Conservation (phyloP, 805 yeast genomes). For the Hagleromyces aurorensis region DNA sequence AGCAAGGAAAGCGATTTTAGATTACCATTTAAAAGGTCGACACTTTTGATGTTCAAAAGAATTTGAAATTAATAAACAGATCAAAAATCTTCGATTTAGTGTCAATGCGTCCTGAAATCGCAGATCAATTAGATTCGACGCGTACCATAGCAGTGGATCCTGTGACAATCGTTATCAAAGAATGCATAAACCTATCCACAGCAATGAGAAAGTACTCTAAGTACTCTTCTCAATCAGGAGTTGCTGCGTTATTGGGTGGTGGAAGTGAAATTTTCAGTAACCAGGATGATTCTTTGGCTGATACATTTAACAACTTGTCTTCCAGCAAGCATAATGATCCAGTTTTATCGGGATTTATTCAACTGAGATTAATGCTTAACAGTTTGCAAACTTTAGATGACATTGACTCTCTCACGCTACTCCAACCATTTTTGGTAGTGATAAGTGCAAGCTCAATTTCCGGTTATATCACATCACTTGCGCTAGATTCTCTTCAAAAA, state of each 20-base stretch:
- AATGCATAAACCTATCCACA: constrained; percentile 77
- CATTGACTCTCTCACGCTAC: constrained; percentile 62
- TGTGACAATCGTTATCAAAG: constrained; percentile 75
- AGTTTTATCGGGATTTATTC: constrained; percentile 69
- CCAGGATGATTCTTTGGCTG: constrained; percentile 35
- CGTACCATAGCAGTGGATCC: constrained; percentile 51
- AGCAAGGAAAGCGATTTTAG: too few relatives aligned
- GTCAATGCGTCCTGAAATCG: too few relatives aligned
- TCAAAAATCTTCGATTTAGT: too few relatives aligned
- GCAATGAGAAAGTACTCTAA: constrained; percentile 85
- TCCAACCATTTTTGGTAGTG: constrained; percentile 81
- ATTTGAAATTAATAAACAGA: too few relatives aligned
- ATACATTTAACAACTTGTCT: constrained; percentile 28
- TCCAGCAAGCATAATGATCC: constrained; percentile 39
- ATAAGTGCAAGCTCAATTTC: constrained; percentile 79
- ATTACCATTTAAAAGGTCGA: too few relatives aligned
- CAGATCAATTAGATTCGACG: too few relatives aligned
- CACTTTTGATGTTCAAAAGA: too few relatives aligned
- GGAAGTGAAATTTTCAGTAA: constrained; percentile 44
- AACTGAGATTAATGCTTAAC: constrained; percentile 61
- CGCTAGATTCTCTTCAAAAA: constrained; percentile 67
- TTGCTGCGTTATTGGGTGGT: constrained; percentile 77
- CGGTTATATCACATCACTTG: constrained; percentile 76
- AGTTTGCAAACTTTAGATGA: constrained; percentile 44
- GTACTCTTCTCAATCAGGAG: constrained; percentile 56